These are phyloP conservation scores for Penicillium sp. DNA, from an alignment of 2,329 filamentous ascomycete species.

Conservation along the genomic window DNA sequence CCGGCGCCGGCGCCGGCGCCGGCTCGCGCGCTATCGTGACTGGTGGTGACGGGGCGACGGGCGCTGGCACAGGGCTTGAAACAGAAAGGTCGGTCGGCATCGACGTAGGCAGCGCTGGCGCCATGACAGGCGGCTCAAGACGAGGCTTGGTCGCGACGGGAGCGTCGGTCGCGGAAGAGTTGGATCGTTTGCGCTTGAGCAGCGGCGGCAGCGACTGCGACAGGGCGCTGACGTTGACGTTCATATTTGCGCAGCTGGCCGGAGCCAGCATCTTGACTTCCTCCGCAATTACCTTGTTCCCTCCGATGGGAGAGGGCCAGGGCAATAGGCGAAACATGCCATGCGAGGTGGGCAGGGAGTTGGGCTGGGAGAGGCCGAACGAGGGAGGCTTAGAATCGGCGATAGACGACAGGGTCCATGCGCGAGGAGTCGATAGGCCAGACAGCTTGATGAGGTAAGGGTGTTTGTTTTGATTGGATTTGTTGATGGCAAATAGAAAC, in stretches of 20 bases:
- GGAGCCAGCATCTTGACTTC: constrained; percentile 47
- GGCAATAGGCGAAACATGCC: constrained; percentile 53
- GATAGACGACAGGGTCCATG: constrained; percentile 16
- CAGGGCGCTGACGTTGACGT: constrained; percentile 26
- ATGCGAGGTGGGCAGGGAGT: constrained; percentile 38
- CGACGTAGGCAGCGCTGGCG: constrained; percentile 3
- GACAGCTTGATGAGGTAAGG: constrained; percentile 4
- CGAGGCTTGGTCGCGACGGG: constrained; percentile 36
- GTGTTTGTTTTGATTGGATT: constrained; percentile 2
- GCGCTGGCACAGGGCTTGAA: constrained; percentile 14
- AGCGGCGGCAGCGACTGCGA: constrained; percentile 41
- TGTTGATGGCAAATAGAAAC: not conserved
- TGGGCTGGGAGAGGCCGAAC: not conserved
- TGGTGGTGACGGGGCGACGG: constrained; percentile 9
- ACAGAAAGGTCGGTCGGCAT: constrained; percentile 10
- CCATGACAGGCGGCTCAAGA: constrained; percentile 23
- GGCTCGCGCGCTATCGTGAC: constrained; percentile 17
- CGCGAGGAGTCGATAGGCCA: constrained; percentile 7
- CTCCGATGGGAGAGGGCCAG: constrained; percentile 49
- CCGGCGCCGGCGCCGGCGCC: constrained; percentile 23
- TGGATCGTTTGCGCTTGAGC: constrained; percentile 61
- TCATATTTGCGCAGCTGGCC: constrained; percentile 31
- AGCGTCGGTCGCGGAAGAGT: constrained; percentile 47
- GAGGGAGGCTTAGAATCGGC: not conserved
- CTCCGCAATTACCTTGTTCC: constrained; percentile 47